These are phyloP conservation scores for Candida insectalens DNA, from an alignment of 805 yeast species.

Conservation along the genomic window DNA sequence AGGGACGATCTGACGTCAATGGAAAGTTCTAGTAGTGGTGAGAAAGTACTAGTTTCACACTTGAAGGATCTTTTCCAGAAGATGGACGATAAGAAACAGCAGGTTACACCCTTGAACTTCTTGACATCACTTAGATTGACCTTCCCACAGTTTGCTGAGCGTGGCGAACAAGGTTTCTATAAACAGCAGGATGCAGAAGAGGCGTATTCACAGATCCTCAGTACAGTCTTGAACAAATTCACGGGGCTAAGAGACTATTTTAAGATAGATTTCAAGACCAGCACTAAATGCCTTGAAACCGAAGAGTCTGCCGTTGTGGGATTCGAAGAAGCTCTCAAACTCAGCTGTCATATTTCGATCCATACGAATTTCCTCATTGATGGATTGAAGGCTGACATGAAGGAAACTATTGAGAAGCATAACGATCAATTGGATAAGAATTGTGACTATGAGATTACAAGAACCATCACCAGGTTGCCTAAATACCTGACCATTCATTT, in stretches of 20 bases:
- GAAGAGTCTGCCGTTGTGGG: constrained; percentile 37
- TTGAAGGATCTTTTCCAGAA: constrained; percentile 35
- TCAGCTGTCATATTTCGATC: constrained; percentile 82
- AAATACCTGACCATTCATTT: constrained; percentile 83
- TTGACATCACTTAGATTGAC: constrained; percentile 53
- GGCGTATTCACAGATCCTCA: constrained; percentile 75
- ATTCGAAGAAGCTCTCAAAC: constrained; percentile 54
- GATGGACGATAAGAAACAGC: constrained; percentile 32
- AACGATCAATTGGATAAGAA: constrained; percentile 61
- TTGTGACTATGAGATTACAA: constrained; percentile 55
- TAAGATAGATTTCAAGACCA: constrained; percentile 53
- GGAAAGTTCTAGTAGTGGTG: constrained; percentile 11
- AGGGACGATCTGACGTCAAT: constrained; percentile 20
- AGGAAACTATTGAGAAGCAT: constrained; percentile 69
- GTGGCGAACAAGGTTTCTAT: constrained; percentile 56
- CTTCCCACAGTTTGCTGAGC: constrained; percentile 87
- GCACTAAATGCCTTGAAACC: constrained; percentile 47
- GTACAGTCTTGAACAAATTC: constrained; percentile 36
- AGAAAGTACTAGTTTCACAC: constrained; percentile 19
- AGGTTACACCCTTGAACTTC: constrained; percentile 57
- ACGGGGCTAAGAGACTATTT: constrained; percentile 50
- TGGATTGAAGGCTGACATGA: constrained; percentile 67
- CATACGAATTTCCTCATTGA: constrained; percentile 81
- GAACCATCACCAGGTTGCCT: constrained; percentile 69
- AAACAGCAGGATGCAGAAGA: constrained; percentile 99